A percentile compares a stretch with the other conserved stretches of the same genome.
phyloP scores from a whole-genome alignment of 2,329 filamentous ascomycete genomes.

The Teratosphaeria epicoccoides region DNA sequence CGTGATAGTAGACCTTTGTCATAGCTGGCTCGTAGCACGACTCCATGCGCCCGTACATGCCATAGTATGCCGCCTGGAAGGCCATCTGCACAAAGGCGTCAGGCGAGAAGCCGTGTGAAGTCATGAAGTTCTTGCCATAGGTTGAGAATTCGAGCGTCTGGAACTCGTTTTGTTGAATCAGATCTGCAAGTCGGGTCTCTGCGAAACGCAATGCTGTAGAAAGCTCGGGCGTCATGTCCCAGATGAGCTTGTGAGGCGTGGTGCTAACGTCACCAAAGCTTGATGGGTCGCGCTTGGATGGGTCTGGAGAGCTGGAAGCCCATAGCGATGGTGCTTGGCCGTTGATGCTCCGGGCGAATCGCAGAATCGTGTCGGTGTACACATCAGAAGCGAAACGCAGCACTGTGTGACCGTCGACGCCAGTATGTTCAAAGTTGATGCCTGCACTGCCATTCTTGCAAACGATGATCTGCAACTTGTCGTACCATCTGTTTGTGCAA shows the following conservation, averaged over 20 bases:
- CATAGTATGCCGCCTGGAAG: conserved; percentile 96
- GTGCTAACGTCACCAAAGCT: conserved; percentile 91
- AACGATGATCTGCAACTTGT: conserved; percentile 97
- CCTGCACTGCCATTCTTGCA: conserved; percentile 97
- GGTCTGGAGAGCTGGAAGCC: conserved; percentile 73
- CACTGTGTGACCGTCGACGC: conserved; percentile 94
- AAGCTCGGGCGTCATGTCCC: conserved; percentile 91
- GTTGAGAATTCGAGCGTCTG: conserved; percentile 76
- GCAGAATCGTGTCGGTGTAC: conserved; percentile 94
- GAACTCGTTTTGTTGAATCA: conserved; percentile 96
- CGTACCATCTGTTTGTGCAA: conserved; percentile 97
- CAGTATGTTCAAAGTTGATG: conserved; percentile 98
- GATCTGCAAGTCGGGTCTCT: conserved; percentile 83
- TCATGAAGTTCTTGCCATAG: conserved; percentile 97
- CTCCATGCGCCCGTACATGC: conserved; percentile 84
- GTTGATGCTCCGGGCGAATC: conserved; percentile 91
- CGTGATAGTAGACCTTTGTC: conserved; percentile 91
- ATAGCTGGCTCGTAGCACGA: conserved; percentile 97
- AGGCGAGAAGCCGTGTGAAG: conserved; percentile 88
- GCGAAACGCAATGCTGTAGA: conserved; percentile 87
- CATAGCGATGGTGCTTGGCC: conserved; percentile 84
- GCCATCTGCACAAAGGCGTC: conserved; percentile 99
- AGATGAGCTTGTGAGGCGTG: conserved; percentile 90
- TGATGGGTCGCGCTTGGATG: conserved; percentile 78
- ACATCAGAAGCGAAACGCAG: conserved; percentile 91